These are phyloP conservation scores for Taxawa tesnikishii DNA, from an alignment of 2,329 filamentous ascomycete genomes.

Conservation along the genomic window DNA sequence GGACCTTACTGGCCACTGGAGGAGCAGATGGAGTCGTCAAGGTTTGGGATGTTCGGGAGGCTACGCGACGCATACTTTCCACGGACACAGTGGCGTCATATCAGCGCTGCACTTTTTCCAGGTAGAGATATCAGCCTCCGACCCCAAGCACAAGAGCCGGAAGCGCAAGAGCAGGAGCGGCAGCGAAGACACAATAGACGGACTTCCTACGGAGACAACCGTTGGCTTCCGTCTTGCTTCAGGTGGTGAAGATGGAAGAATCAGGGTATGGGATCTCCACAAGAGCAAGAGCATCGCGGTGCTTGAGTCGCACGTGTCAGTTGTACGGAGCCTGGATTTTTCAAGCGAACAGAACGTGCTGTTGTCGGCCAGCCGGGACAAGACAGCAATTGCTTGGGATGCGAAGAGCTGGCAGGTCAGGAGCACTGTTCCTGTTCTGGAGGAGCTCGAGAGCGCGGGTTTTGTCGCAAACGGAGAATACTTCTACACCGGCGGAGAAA, in stretches of 20 bases:
- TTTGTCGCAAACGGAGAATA: slow-evolving; percentile 61
- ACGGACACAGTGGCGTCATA: slow-evolving; percentile 81
- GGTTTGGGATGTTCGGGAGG: slow-evolving; percentile 91
- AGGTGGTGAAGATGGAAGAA: slow-evolving; percentile 85
- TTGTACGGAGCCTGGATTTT: slow-evolving; percentile 80
- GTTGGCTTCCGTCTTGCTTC: slow-evolving; percentile 71
- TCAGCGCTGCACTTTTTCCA: slow-evolving; percentile 91
- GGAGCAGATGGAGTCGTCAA: slow-evolving; percentile 90
- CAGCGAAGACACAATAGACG: slow-evolving; percentile 33
- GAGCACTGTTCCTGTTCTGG: slow-evolving; percentile 71
- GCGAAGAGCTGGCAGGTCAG: slow-evolving; percentile 70
- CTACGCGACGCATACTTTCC: slow-evolving; percentile 89
- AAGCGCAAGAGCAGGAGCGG: slow-evolving; percentile 38
- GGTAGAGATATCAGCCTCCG: slow-evolving; percentile 14
- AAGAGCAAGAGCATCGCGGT: slow-evolving; percentile 66
- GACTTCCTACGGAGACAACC: slow-evolving; percentile 36
- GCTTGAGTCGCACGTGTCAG: slow-evolving; percentile 85
- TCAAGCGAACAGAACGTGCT: slow-evolving; percentile 61
- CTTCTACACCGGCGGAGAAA: slow-evolving; percentile 75
- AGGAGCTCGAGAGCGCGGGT: slow-evolving; percentile 72
- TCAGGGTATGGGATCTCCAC: slow-evolving; percentile 83
- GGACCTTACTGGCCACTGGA: slow-evolving; percentile 83
- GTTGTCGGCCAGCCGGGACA: slow-evolving; percentile 79
- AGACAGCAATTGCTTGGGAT: slow-evolving; percentile 90
- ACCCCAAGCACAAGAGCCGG: slow-evolving; percentile 15